phyloP scores from a whole-genome alignment of 1,284 basidiomycete genomes.

The Ganoderma sinense region DNA sequence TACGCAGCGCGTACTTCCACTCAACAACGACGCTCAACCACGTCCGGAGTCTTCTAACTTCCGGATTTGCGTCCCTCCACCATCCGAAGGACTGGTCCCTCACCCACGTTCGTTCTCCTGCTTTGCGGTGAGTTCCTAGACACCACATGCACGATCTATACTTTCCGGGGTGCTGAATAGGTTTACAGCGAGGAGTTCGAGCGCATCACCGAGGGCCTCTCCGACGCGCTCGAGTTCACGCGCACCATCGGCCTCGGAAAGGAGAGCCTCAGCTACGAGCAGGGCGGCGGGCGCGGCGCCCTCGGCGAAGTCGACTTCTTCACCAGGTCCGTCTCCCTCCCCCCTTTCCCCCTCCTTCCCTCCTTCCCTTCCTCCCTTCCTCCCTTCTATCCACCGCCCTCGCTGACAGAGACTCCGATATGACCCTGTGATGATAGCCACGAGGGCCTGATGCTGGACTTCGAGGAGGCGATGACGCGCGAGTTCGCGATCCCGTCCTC shows the following conservation, averaged over 20 bases:
- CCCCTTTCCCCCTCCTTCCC: too few relatives aligned
- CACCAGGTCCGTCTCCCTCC: slow-evolving; percentile 69
- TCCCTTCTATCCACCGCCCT: not conserved
- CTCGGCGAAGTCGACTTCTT: slow-evolving; percentile 95
- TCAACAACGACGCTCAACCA: slow-evolving; percentile 94
- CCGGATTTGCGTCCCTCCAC: slow-evolving; percentile 91
- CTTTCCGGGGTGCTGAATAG: not conserved
- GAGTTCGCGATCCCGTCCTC: slow-evolving; percentile 51
- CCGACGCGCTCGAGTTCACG: slow-evolving; percentile 94
- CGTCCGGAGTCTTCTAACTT: slow-evolving; percentile 86
- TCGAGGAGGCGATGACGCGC: slow-evolving; percentile 93
- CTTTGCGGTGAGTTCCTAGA: slow-evolving; percentile 60
- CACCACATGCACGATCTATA: slow-evolving; percentile 7
- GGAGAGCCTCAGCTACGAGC: slow-evolving; percentile 65
- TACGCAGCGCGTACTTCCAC: slow-evolving; percentile 92
- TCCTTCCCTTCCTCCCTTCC: not conserved
- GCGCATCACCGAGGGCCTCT: slow-evolving; percentile 83
- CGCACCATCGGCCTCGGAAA: slow-evolving; percentile 80
- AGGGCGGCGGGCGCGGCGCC: slow-evolving; percentile 73
- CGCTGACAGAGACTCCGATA: too few relatives aligned
- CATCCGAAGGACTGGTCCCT: slow-evolving; percentile 95
- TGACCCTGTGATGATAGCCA: slow-evolving; percentile 80
- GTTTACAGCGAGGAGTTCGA: slow-evolving; percentile 79
- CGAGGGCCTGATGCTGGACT: slow-evolving; percentile 93
- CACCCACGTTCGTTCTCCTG: slow-evolving; percentile 86